Evolutionary conservation across 2,329 filamentous ascomycete genomes (phyloP), one percentile per base, ranked within the genome.

Genomic region (Purpureocillium lavendulum): DNA sequence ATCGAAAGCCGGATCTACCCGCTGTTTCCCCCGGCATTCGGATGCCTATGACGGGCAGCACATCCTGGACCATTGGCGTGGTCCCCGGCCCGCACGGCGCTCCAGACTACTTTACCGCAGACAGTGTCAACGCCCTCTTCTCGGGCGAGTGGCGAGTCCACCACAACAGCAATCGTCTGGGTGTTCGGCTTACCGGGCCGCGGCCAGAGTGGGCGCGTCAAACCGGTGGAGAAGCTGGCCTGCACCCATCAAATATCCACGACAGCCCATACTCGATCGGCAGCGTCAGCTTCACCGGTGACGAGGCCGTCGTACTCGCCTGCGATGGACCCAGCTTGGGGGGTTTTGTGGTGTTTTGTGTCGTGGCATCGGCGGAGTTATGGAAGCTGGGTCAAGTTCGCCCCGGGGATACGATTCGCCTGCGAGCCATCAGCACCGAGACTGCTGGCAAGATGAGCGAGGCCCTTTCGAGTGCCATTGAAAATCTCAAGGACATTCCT

Each of bases 241-340:
- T 62, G 7, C 64, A 67, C 35, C 64, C 64, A 0, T 65, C 59
- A n/a, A 68, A 68, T 21, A 58, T 66, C 15, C 55, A 62, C 21
- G 62, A 65, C 17, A 58, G 55, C 21, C 58, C 58, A 1, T 66
- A 65, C 41, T 59, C 64, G 1, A 52, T 63, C 5, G 65, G 65
- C 2, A 61, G 62, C 24, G 51, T 67, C 4, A 68, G 60, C 48
- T 68, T 64, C 41, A 67, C 63, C 0, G 65, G 64, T 0, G 64
- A 67, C 24, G 60, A 63, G 26, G 56, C 61, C 2, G 61, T 67
- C 2, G 53, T 67, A 3, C 47, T 67, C 6, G 50, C 58, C 0
- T 55, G 53, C 7, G 65, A 69, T 43, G 62, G 62, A 0, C 65
- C 65, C 0, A 63, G 61, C 28, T 55, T 67, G 0, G 64, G 64